Base-by-base conservation (phyloP, 192 early-diverging fungal species). In the Chytriomyces hyalinus region DNA sequence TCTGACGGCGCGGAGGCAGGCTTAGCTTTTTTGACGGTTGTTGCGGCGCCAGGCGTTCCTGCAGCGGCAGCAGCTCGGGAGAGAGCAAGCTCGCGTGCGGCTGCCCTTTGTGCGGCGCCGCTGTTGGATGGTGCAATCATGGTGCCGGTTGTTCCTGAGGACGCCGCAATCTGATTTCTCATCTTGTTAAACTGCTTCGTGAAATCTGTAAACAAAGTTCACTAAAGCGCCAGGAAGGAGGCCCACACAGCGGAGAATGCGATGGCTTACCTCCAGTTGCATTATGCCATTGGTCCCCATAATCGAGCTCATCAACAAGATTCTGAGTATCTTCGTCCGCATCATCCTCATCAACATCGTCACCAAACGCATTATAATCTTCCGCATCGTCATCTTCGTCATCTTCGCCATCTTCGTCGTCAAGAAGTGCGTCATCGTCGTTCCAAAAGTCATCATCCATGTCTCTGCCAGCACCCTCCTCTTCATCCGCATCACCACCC, bases 141-240 rank as follows among this genome's bases (percentile, higher is more conserved):
- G 11, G 78, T 66, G 36, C 69, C 50, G 4, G 69, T 72, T 80
- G 65, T 71, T 44, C 81, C 80, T 7, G 81, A 76, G 3, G 66
- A 28, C 22, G 45, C 46, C 6, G 73, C 71, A n/a, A 92, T 79
- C 67, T 93, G 91, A 65, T 92, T 90, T 17, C 91, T 82, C 81
- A 96, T 88, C 49, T 89, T 88, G 84, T 96, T 96, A 84, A 93
- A 95, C 70, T 95, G 92, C 80, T 97, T 97, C 65, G 96, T 97
- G 80, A 97, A 96, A 80, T 97, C 96, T 92, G 44, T 43, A 28
- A 69, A 15, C 28, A 72, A n/a, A 50, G 49, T 6, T 5, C 26
- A 60, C 60, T 15, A 28, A 17, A 62, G 17, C 67, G 9, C 28
- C 45, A 28, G 13, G 26, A 20, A 43, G 17, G 22, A 36, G 36